Percentiles rank a stretch among this genome's conserved stretches.
phyloP scores from a whole-genome alignment of 768 basidiomycete species.

The Vishniacozyma victoriae region DNA sequence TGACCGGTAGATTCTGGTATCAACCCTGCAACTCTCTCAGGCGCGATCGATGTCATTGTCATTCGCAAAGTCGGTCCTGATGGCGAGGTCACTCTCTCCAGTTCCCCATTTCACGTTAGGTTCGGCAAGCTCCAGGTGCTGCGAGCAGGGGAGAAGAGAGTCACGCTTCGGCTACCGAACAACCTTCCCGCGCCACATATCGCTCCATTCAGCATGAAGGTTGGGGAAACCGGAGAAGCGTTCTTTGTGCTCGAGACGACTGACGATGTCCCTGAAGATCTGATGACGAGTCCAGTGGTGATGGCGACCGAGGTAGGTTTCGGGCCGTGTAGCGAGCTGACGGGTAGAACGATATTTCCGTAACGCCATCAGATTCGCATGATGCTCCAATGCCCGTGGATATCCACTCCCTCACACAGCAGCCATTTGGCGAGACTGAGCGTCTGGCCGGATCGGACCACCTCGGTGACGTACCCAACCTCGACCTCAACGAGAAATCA shows the following conservation, averaged over 20 bases:
- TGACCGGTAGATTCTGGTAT: conserved; percentile 51
- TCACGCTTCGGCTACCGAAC: conserved; percentile 67
- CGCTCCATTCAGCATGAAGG: conserved; percentile 95
- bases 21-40: conserved; percentile 93
- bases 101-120: conserved; percentile 93
- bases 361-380: conserved; percentile 2
- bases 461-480: conserved; percentile 56
- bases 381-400: background rate
- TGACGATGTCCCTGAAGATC: conserved; percentile 82
- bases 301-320: conserved; percentile 39
- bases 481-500: conserved; percentile 84
- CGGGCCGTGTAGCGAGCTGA: background rate
- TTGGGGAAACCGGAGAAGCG: conserved; percentile 96
- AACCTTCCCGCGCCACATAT: conserved; percentile 48
- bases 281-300: conserved; percentile 88
- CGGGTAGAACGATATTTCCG: conserved; percentile 2
- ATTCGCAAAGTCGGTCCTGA: conserved; percentile 64
- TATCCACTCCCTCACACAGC: conserved; percentile 23
- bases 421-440: conserved; percentile 42
- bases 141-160: conserved; percentile 89
- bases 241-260: conserved; percentile 99
- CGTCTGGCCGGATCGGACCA: conserved; percentile 12
- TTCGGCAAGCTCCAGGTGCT: conserved; percentile 97
- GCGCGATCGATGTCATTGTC: conserved; percentile 98
- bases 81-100: conserved; percentile 54